These are phyloP conservation scores for Pyronema omphalodes DNA, from an alignment of 495 filamentous ascomycete species.

Conservation along the genomic window DNA sequence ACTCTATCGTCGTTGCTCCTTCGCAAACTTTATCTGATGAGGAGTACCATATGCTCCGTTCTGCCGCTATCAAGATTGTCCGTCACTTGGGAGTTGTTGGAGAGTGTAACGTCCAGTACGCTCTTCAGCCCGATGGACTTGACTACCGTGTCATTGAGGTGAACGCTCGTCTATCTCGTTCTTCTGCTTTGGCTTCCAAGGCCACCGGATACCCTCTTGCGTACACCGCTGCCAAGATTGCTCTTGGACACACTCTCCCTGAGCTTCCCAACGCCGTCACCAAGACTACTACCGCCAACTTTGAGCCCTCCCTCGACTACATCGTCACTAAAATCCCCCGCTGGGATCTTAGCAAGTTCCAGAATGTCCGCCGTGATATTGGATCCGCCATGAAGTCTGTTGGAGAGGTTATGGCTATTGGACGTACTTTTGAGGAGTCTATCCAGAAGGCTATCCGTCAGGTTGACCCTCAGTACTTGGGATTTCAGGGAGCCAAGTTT, in stretches of 20 bases:
- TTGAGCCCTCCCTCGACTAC: constrained; percentile 92
- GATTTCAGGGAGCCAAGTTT: constrained; percentile 90
- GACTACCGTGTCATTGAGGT: constrained; percentile 98
- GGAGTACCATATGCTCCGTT: constrained; percentile 97
- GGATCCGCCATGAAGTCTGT: constrained; percentile 97
- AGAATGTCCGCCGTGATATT: constrained; percentile 94
- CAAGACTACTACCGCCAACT: constrained; percentile 96
- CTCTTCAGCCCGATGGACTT: constrained; percentile 78
- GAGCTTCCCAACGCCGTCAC: constrained; percentile 95
- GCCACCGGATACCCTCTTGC: constrained; percentile 94
- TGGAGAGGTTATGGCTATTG: constrained; percentile 97
- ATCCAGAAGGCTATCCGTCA: constrained; percentile 96
- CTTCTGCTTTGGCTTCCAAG: constrained; percentile 91
- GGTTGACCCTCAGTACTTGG: constrained; percentile 78
- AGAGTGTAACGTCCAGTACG: constrained; percentile 97
- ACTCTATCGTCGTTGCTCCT: constrained; percentile 91
- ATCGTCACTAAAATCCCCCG: constrained; percentile 96
- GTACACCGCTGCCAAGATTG: constrained; percentile 94
- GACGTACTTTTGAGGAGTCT: constrained; percentile 94
- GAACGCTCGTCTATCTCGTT: constrained; percentile 90
- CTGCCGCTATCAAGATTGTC: constrained; percentile 90
- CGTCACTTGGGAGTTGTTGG: constrained; percentile 88
- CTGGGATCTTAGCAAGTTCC: constrained; percentile 96
- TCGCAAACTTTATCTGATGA: constrained; percentile 91
- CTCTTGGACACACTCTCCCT: constrained; percentile 79